Conservation (phyloP, 1,284 basidiomycete genomes). For the Trametes polyzona region DNA sequence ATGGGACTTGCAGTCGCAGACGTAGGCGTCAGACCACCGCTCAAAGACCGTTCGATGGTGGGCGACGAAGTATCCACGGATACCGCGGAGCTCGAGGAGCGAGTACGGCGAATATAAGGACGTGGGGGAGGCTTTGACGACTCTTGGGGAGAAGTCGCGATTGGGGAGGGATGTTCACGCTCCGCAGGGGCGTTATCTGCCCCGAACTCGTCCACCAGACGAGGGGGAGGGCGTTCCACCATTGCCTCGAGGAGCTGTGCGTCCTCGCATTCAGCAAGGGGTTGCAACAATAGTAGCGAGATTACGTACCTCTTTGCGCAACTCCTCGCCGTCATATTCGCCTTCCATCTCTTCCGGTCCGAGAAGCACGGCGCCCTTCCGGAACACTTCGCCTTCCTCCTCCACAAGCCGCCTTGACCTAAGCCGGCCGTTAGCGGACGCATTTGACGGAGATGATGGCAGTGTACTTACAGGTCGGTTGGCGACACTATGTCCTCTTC, state of each 20-base stretch:
- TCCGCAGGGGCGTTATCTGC: slow-evolving; percentile 24
- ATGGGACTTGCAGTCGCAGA: slow-evolving; percentile 21
- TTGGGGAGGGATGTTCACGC: slow-evolving; percentile 17
- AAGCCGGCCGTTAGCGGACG: background rate
- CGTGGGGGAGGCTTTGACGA: slow-evolving; percentile 49
- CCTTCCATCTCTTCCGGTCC: slow-evolving; percentile 86
- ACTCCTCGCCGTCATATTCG: slow-evolving; percentile 81
- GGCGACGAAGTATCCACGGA: slow-evolving; percentile 21
- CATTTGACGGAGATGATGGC: background rate
- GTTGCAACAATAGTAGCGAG: too few species aligned
- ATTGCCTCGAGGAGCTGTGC: slow-evolving; percentile 59
- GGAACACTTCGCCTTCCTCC: slow-evolving; percentile 91
- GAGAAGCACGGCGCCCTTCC: slow-evolving; percentile 81
- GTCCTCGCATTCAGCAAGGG: too few species aligned
- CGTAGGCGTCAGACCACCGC: slow-evolving; percentile 13
- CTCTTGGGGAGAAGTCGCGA: slow-evolving; percentile 23
- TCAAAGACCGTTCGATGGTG: slow-evolving; percentile 19
- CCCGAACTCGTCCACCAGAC: slow-evolving; percentile 60
- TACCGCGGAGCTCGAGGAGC: slow-evolving; percentile 52
- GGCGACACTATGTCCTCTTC: slow-evolving; percentile 50
- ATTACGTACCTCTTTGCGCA: slow-evolving; percentile 75
- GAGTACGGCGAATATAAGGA: slow-evolving; percentile 59
- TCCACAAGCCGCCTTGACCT: slow-evolving; percentile 81
- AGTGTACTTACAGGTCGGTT: slow-evolving; percentile 56
- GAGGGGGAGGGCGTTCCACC: slow-evolving; percentile 65